A percentile compares a stretch with the other conserved stretches of the same genome.
These are phyloP conservation scores for Beauveria rudraprayagi DNA, from an alignment of 2,329 filamentous ascomycete species.

Conservation along the genomic window DNA sequence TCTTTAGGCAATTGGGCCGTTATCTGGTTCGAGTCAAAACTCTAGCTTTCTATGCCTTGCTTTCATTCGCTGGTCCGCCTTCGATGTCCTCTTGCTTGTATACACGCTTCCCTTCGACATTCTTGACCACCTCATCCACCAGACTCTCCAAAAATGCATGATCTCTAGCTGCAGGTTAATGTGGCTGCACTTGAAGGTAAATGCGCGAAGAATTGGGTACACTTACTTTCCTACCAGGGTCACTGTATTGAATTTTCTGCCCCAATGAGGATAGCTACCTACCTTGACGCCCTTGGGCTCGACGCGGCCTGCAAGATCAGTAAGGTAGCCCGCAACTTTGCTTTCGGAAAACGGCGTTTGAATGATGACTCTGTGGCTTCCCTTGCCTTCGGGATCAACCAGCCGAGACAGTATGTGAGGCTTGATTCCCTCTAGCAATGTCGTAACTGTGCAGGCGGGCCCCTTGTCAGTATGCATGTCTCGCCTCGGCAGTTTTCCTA, in stretches of 20 bases:
- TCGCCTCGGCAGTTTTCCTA: too few relatives aligned
- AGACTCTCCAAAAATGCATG: slow-evolving; percentile 69
- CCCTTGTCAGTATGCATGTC: background rate
- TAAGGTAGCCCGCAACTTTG: slow-evolving; percentile 73
- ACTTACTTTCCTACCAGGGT: slow-evolving; percentile 65
- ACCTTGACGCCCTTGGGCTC: slow-evolving; percentile 78
- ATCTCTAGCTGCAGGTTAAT: slow-evolving; percentile 43
- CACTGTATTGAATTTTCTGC: slow-evolving; percentile 78
- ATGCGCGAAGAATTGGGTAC: background rate
- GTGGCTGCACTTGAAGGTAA: too few relatives aligned
- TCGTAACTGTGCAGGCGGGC: slow-evolving; percentile 46
- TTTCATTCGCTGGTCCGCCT: slow-evolving; percentile 19
- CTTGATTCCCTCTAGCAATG: slow-evolving; percentile 68
- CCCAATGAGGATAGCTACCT: slow-evolving; percentile 91
- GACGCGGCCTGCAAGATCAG: slow-evolving; percentile 66
- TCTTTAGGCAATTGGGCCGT: background rate
- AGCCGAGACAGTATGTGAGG: slow-evolving; percentile 62
- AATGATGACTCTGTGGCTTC: slow-evolving; percentile 69
- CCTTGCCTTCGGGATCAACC: slow-evolving; percentile 71
- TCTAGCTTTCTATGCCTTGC: slow-evolving; percentile 6
- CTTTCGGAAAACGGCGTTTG: slow-evolving; percentile 86
- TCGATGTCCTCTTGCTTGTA: slow-evolving; percentile 61
- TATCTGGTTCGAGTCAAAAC: background rate
- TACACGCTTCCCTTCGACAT: slow-evolving; percentile 66
- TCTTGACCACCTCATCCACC: slow-evolving; percentile 66